Evolutionary conservation across 331 rosid species (phyloP).

Genomic region (Pyracantha coccinea): DNA sequence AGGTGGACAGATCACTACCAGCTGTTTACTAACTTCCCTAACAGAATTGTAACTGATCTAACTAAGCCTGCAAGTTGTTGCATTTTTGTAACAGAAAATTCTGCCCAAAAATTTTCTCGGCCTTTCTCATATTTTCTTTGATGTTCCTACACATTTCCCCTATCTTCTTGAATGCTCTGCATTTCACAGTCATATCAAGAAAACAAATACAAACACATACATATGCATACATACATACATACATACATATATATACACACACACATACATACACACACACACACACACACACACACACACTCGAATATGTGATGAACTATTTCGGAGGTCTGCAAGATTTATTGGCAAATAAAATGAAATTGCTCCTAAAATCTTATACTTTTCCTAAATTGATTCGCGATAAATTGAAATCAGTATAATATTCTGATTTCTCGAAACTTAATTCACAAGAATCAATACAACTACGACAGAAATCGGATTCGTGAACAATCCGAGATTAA

Average conservation of each 20-base stretch:
- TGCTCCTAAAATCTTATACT: neutral
- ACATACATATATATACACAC: too few species aligned
- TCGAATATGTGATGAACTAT: too few species aligned
- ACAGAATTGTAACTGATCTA: neutral
- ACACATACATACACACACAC: neutral
- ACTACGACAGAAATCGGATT: neutral
- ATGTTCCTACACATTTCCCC: neutral
- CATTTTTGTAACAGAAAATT: neutral
- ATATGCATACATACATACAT: accelerated
- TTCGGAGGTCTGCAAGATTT: neutral
- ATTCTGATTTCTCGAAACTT: neutral
- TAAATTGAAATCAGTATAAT: neutral
- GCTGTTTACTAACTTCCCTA: neutral
- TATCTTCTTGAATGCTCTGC: neutral
- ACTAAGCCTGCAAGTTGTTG: neutral
- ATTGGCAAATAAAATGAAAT: neutral
- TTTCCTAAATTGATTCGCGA: neutral
- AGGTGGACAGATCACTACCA: neutral
- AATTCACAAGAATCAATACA: neutral
- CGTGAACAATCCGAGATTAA: neutral
- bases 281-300: neutral
- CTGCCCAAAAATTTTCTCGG: neutral
- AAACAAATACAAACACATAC: neutral
- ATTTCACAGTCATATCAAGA: neutral
- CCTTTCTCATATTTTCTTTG: neutral